Conservation (phyloP, 2,329 filamentous ascomycete genomes). For the Cladosporium sp. region DNA sequence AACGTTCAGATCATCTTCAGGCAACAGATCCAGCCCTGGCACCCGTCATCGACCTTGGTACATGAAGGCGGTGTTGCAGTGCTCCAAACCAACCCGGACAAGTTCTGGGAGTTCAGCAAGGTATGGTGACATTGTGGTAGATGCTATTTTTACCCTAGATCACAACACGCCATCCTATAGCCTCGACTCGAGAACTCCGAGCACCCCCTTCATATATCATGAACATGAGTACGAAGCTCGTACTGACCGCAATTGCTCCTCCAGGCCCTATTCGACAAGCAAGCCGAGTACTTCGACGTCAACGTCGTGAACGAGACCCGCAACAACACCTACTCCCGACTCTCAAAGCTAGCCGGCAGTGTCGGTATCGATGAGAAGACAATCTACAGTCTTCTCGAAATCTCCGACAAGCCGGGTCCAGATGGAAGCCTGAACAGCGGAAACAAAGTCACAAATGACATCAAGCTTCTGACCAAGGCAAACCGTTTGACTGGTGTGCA, state of each 20-base stretch:
- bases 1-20: conserved; percentile 78
- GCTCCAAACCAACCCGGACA: conserved; percentile 65
- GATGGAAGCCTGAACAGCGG: conserved; percentile 75
- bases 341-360: conserved; percentile 71
- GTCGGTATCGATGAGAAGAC: conserved; percentile 71
- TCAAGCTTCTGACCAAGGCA: conserved; percentile 82
- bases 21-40: conserved; percentile 81
- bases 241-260: background rate
- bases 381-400: conserved; percentile 68
- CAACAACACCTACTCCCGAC: conserved; percentile 78
- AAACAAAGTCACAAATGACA: conserved; percentile 79
- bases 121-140: background rate
- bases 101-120: conserved; percentile 79
- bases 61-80: conserved; percentile 87
- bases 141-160: too few relatives aligned
- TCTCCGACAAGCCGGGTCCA: conserved; percentile 66
- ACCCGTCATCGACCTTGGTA: conserved; percentile 69
- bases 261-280: conserved; percentile 63
- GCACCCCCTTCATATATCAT: background rate
- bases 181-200: too few relatives aligned
- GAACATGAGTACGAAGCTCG: background rate
- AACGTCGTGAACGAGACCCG: conserved; percentile 80
- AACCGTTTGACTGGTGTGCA: conserved; percentile 75
- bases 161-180: too few relatives aligned
- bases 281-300: conserved; percentile 81